These are phyloP conservation scores for Paramecium biaurelia DNA, from an alignment of 73 alveolate genomes.

Conservation along the genomic window DNA sequence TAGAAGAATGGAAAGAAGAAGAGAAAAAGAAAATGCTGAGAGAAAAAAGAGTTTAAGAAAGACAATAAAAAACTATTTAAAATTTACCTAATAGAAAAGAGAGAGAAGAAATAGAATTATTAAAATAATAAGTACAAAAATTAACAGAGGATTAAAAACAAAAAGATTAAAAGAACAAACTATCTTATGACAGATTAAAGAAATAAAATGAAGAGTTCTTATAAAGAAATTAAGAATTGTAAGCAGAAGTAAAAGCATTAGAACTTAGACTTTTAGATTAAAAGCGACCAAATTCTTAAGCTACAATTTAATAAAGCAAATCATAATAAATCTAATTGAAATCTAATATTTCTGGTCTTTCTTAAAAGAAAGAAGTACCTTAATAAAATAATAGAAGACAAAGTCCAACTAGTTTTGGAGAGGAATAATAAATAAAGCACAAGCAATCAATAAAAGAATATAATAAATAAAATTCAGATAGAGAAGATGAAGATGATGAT, in stretches of 20 bases:
- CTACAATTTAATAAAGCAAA: background rate
- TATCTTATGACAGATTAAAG: conserved; percentile 86
- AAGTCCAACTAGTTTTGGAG: background rate
- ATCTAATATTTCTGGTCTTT: background rate
- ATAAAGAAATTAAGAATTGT: conserved; percentile 79
- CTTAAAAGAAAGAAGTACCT: conserved; percentile 47
- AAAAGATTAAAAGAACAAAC: conserved; percentile 86
- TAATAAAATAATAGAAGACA: background rate
- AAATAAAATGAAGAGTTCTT: conserved; percentile 81
- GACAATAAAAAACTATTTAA: conserved; percentile 41
- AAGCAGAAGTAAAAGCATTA: conserved; percentile 75
- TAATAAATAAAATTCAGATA: background rate
- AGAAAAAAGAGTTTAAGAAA: conserved; percentile 57
- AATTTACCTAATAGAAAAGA: conserved; percentile 78
- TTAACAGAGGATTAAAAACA: conserved; percentile 80
- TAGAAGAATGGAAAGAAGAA: conserved; percentile 59
- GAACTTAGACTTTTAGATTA: conserved; percentile 62
- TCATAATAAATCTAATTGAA: background rate
- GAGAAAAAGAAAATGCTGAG: conserved; percentile 57
- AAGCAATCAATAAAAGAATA: background rate
- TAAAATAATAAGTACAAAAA: conserved; percentile 78
- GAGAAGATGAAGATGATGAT: background rate
- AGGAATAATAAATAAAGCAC: background rate
- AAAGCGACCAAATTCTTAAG: background rate
- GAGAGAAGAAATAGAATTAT: conserved; percentile 89